A percentile compares a stretch with the other conserved stretches of the same genome.
These are phyloP conservation scores for Colletotrichum brevisporum DNA, from an alignment of 2,329 filamentous ascomycete species.

Conservation along the genomic window DNA sequence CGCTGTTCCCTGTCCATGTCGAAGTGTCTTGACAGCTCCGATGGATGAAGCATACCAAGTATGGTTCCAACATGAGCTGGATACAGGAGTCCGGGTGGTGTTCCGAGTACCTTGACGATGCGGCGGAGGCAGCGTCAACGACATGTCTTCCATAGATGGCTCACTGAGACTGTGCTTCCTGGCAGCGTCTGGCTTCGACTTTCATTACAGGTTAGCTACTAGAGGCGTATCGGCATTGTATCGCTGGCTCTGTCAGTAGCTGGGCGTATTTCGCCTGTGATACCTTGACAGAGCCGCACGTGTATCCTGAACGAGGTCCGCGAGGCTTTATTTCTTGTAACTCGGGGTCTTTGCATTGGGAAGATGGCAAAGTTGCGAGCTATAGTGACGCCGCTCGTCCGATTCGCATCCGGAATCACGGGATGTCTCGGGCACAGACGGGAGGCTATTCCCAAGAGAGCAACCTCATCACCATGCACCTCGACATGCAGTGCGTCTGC, in stretches of 20 bases:
- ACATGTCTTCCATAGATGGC: too few species aligned
- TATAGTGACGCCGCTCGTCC: not conserved
- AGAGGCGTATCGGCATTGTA: too few species aligned
- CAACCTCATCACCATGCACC: slow-evolving; percentile 7
- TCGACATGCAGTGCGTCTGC: not conserved
- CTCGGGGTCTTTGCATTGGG: not conserved
- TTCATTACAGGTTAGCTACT: too few species aligned
- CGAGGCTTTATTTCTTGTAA: too few species aligned
- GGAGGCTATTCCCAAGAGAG: slow-evolving; percentile 11
- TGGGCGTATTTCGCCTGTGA: too few species aligned
- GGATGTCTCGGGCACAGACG: slow-evolving; percentile 16
- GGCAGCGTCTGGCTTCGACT: too few species aligned
- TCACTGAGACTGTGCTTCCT: too few species aligned
- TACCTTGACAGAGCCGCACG: too few species aligned
- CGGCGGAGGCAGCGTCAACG: too few species aligned
- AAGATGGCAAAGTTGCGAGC: not conserved
- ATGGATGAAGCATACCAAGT: not conserved
- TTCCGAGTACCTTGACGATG: not conserved
- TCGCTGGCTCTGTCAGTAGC: too few species aligned
- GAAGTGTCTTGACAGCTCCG: not conserved
- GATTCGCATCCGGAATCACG: slow-evolving; percentile 9
- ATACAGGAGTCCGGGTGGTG: slow-evolving; percentile 1
- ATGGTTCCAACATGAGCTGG: not conserved
- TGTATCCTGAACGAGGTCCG: too few species aligned
- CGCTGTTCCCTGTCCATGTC: slow-evolving; percentile 18